Percentiles rank a stretch among this genome's conserved stretches.
These are phyloP conservation scores for Metschnikowia lochheadii DNA, from an alignment of 805 yeast species.

Conservation along the genomic window DNA sequence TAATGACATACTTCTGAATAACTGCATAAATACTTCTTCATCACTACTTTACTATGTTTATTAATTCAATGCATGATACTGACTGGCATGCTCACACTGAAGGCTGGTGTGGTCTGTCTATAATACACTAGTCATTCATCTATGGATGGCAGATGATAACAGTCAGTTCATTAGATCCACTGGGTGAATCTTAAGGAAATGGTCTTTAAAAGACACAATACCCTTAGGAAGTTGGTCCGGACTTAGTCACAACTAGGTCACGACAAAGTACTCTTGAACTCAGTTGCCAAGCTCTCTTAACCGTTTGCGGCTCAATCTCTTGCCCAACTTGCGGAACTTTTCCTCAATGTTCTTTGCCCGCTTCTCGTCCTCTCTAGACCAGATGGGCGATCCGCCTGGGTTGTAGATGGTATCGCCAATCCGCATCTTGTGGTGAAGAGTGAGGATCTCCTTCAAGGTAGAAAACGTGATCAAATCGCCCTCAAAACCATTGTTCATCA, in stretches of 20 bases:
- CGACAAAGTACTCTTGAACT: too few species aligned
- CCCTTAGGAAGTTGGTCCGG: too few species aligned
- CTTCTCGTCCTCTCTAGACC: constrained; percentile 36
- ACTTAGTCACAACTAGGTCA: too few species aligned
- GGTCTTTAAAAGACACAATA: too few species aligned
- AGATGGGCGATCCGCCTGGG: constrained; percentile 26
- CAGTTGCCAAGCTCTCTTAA: background rate
- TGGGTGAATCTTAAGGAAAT: too few species aligned
- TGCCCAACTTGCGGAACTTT: constrained; percentile 13
- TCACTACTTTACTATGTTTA: too few species aligned
- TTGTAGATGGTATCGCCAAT: constrained; percentile 26
- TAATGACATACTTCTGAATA: too few species aligned
- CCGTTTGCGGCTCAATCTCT: constrained; percentile 4
- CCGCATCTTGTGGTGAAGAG: constrained; percentile 32
- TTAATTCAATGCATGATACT: background rate
- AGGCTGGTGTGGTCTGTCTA: too few species aligned
- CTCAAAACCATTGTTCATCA: constrained; percentile 38
- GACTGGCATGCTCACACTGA: background rate
- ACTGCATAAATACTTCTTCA: too few species aligned
- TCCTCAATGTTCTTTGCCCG: constrained; percentile 25
- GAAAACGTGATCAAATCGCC: constrained; percentile 36
- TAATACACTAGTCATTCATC: too few species aligned
- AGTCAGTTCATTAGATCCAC: too few species aligned
- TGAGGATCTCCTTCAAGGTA: constrained; percentile 31
- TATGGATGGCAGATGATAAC: too few species aligned